phyloP scores from a whole-genome alignment of 2,329 filamentous ascomycete genomes.

The Sphaerostilbella broomeana region DNA sequence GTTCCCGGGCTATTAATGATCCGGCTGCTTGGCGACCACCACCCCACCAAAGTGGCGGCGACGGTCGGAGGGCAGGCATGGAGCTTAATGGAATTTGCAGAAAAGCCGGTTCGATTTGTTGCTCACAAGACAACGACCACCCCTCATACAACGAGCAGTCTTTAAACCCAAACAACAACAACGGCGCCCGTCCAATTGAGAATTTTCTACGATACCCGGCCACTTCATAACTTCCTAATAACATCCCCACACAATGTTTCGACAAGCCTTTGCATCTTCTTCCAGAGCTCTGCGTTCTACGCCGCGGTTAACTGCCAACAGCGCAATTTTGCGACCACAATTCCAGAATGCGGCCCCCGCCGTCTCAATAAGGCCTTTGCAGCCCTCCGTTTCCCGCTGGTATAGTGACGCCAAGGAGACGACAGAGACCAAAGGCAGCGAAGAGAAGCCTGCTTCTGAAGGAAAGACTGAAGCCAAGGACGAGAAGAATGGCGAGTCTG shows the following conservation, averaged over 20 bases:
- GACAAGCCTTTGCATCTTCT: conserved; percentile 37
- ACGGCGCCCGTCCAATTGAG: conserved; percentile 4
- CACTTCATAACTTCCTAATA: conserved; percentile 6
- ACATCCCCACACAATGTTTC: conserved; percentile 34
- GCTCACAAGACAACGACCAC: no score
- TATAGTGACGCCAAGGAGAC: conserved; percentile 43
- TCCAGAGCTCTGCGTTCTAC: conserved; percentile 39
- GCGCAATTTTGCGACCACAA: conserved; percentile 32
- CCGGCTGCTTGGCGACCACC: background rate
- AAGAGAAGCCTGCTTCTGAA: conserved; percentile 25
- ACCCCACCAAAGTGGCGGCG: background rate
- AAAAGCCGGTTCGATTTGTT: no score
- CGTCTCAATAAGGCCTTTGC: conserved; percentile 31
- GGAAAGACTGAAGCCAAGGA: conserved; percentile 20
- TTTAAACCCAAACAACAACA: no score
- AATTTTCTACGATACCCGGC: background rate
- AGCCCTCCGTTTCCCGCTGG: conserved; percentile 35
- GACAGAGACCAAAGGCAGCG: conserved; percentile 14
- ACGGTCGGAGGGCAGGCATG: background rate
- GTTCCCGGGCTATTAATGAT: conserved; percentile 15
- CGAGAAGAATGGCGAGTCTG: conserved; percentile 27
- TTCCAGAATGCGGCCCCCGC: conserved; percentile 30
- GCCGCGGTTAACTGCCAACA: conserved; percentile 30
- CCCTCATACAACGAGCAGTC: no score
- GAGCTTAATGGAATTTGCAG: conserved; percentile 1